Evolutionary conservation across 2,329 filamentous ascomycete genomes (phyloP), one percentile per base, ranked within the genome.

Genomic region (Drechslerella coelobrocha): DNA sequence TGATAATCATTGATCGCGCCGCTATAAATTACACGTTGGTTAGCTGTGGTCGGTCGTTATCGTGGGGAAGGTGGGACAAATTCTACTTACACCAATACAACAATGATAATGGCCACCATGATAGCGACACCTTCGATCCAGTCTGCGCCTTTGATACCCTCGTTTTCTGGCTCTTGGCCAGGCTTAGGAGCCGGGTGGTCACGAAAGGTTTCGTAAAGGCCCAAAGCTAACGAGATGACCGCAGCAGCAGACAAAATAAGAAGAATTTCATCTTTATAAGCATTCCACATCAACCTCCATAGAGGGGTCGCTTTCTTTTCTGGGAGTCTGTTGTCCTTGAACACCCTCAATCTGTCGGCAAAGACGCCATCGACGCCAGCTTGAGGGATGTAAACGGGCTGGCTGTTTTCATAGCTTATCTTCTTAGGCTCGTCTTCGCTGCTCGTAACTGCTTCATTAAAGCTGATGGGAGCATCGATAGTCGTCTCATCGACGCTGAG

Each of bases 121-220:
- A 92, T 92, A 71, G 89, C 89, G 23, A 92, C 89, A 73, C 89
- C 89, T 78, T 92, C 89, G 27, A 92, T 85, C 89, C 89, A 92
- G 77, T 91, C 89, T 1, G 90, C 86, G 48, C 66, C 66, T 10
- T 23, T 48, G n/a, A 71, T 59, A 19, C 53, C 53, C 23, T 24
- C 47, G 34, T 53, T 45, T 19, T 55, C 51, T 8, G 81, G 81
- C 2, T 86, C 82, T 56, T 85, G 79, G 5, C 78, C 81, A 0
- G 78, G 57, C 19, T 63, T 62, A 1, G 59, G 34, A 1, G 80
- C 76, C 72, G 66, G 66, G 26, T 71, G 66, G 9, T 27, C 24
- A 12, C 66, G 59, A 26, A 88, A 81, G 0, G 86, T 85, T 76
- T 89, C 84, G 75, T 91, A 91, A 1, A 91, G 80, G 8, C 89